Conservation (phyloP, 768 basidiomycete species). For the Kwoniella newhampshirensis region DNA sequence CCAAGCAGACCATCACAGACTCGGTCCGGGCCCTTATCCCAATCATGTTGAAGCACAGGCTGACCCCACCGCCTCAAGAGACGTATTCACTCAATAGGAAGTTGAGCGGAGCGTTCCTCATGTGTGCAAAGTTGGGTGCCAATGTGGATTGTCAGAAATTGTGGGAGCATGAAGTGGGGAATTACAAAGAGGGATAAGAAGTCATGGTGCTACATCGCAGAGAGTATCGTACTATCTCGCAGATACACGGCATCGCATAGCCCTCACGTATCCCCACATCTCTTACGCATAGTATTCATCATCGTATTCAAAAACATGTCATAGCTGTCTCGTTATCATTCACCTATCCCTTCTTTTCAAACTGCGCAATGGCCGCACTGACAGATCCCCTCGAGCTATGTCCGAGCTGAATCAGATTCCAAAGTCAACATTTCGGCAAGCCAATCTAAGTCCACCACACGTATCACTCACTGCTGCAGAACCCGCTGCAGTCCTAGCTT, state of each 20-base stretch:
- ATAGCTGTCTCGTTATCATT: too few relatives aligned
- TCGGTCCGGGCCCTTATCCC: constrained; percentile 80
- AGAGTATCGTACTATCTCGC: too few relatives aligned
- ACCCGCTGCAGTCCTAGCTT: constrained; percentile 1
- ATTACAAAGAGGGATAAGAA: constrained; percentile 49
- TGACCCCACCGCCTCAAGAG: constrained; percentile 89
- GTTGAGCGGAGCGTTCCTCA: constrained; percentile 56
- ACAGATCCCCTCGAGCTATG: constrained; percentile 29
- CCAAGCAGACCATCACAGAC: constrained; percentile 62
- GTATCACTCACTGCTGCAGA: constrained; percentile 4
- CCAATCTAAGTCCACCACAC: not conserved
- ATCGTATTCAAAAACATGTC: too few relatives aligned
- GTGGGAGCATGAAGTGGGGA: constrained; percentile 68
- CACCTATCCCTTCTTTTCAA: constrained; percentile 21
- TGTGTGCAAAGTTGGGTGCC: constrained; percentile 65
- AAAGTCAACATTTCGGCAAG: not conserved
- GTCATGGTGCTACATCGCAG: too few relatives aligned
- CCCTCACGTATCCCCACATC: too few relatives aligned
- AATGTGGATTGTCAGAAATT: constrained; percentile 69
- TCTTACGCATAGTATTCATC: too few relatives aligned
- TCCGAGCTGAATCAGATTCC: constrained; percentile 17
- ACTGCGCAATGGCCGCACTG: constrained; percentile 28
- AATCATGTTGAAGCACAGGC: constrained; percentile 79
- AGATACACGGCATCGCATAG: too few relatives aligned
- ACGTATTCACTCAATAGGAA: constrained; percentile 88